A percentile compares a stretch with the other conserved stretches of the same genome.
Conservation (phyloP, 441 rosid genomes). For the Aleurites moluccanus region DNA sequence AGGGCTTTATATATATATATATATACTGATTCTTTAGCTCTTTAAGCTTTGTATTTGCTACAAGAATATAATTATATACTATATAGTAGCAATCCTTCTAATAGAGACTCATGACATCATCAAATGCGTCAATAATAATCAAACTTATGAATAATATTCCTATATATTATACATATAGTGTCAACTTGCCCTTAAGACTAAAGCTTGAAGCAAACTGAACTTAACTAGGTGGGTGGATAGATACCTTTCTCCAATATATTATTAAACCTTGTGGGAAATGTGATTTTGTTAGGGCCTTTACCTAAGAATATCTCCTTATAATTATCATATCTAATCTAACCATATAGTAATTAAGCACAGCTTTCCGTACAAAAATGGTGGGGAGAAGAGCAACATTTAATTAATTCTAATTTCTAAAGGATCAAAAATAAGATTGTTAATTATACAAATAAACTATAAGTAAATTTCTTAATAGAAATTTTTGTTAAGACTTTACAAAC, state of each 20-base stretch:
- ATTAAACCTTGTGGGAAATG: not conserved
- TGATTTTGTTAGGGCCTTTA: not conserved
- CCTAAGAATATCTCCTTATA: not conserved
- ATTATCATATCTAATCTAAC: not conserved
- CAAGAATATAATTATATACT: no score
- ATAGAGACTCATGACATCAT: not conserved
- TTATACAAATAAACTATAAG: not conserved
- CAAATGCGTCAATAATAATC: not conserved
- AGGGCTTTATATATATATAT: no score
- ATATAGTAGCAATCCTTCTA: no score
- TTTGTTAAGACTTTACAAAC: conserved; percentile 18
- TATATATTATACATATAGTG: no score
- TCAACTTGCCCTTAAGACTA: not conserved
- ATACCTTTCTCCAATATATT: not conserved
- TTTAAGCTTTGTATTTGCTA: not conserved
- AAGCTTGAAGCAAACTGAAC: conserved; percentile 5
- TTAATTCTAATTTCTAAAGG: not conserved
- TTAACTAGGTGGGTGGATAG: not conserved
- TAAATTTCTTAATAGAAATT: not conserved
- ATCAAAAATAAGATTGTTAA: not conserved
- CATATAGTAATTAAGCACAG: not conserved
- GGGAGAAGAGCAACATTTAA: not conserved
- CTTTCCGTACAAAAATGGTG: not conserved
- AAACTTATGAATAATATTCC: not conserved
- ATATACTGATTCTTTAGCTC: no score